Evolutionary conservation across 2,329 filamentous ascomycete species (phyloP), one percentile per base, ranked within the genome.

Genomic region (Hymenoscyphus albidus): DNA sequence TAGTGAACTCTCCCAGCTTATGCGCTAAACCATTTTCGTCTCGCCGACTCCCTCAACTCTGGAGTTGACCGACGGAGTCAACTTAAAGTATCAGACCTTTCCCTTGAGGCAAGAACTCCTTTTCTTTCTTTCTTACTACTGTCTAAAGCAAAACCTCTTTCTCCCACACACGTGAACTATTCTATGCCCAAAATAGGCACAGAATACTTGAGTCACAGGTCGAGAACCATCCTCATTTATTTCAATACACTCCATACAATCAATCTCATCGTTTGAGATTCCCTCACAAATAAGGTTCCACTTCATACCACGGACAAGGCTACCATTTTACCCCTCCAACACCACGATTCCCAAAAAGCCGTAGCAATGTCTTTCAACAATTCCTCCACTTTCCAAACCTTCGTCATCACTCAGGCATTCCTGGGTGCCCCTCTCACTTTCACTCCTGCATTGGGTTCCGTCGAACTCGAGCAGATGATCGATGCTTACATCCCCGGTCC

Each of bases 371-470:
- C 65, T 32, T 62, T 60, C 60, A 63, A 64, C 27, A 61, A 61
- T 31, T 22, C 35, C 59, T 62, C 62, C 57, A 27, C 48, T 38
- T 67, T 59, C 61, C 65, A 67, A 59, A 64, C 67, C 39, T 70
- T 72, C 68, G 85, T 84, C 65, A 80, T 88, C 74, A 85, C 81
- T 73, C 86, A 88, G 78, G 80, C 84, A 55, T 75, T 79, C 59
- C 78, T 85, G 62, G 85, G 85, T 61, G 80, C 82, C 58, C 77
- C 82, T 66, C 79, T 88, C 64, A 79, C 92, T 77, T 87, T 92
- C 82, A 77, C 87, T 75, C 83, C 91, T 78, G 78, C 88, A 72
- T 78, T 92, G 76, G 79, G 88, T 73, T 80, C 83, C 66, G 71
- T 83, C 77, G 82, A 91, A 75, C 80, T 88, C 62, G 85, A 88